Percentiles rank a stretch among this genome's conserved stretches.
These are phyloP conservation scores for Aspergillus calidoustus DNA, from an alignment of 2,329 filamentous ascomycete genomes.

Conservation along the genomic window DNA sequence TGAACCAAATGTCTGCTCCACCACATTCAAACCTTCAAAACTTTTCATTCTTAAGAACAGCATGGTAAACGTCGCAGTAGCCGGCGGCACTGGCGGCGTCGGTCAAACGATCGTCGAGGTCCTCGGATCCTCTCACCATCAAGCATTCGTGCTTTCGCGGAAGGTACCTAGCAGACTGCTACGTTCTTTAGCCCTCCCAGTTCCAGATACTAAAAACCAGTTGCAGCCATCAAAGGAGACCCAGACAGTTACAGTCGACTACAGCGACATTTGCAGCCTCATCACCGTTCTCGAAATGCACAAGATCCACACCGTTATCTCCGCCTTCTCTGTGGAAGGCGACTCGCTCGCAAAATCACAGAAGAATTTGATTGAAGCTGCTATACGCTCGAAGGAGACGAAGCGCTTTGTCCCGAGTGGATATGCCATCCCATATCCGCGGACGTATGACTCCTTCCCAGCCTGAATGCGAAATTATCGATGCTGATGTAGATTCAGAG, in stretches of 20 bases:
- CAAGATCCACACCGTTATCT: constrained; percentile 31
- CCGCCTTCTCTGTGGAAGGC: constrained; percentile 17
- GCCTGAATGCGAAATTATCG: too few relatives aligned
- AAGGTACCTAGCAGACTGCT: too few relatives aligned
- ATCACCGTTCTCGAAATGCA: constrained; percentile 26
- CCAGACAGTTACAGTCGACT: constrained; percentile 28
- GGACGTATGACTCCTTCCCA: neutral
- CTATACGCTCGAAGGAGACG: constrained; percentile 16
- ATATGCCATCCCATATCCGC: constrained; percentile 22
- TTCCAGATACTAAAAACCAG: too few relatives aligned
- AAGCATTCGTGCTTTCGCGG: too few relatives aligned
- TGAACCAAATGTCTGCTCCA: too few relatives aligned
- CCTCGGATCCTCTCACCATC: too few relatives aligned
- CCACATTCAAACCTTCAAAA: too few relatives aligned
- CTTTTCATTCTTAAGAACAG: too few relatives aligned
- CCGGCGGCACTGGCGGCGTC: too few relatives aligned
- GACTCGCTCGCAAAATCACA: constrained; percentile 15
- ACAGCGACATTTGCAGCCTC: constrained; percentile 30
- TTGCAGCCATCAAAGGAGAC: neutral
- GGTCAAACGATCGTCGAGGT: too few relatives aligned
- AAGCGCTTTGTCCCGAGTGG: constrained; percentile 28
- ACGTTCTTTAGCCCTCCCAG: neutral
- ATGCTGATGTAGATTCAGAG: neutral
- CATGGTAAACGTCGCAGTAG: too few relatives aligned
- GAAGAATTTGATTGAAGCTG: constrained; percentile 28